A percentile compares a stretch with the other conserved stretches of the same genome.
Conservation (phyloP, 1,284 basidiomycete species). For the Anthracocystis panici-leucophaei region DNA sequence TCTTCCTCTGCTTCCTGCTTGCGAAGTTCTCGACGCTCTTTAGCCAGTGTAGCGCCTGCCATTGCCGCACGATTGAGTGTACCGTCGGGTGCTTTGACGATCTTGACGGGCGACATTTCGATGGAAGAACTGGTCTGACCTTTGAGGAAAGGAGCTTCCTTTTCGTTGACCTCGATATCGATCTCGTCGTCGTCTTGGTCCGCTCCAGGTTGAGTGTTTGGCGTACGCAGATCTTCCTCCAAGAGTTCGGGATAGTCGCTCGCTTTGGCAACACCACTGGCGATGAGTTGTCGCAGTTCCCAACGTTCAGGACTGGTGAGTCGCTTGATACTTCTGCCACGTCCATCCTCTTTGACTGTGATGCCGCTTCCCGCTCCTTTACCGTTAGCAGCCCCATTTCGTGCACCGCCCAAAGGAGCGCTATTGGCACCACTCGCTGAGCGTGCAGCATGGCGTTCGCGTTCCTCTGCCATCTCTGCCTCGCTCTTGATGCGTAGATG, state of each 20-base stretch:
- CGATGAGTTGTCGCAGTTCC: slow-evolving; percentile 99
- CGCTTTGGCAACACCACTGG: slow-evolving; percentile 90
- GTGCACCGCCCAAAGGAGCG: slow-evolving; percentile 68
- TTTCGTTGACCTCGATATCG: slow-evolving; percentile 96
- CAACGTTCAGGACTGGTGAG: slow-evolving; percentile 96
- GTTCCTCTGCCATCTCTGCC: slow-evolving; percentile 75
- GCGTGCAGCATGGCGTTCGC: slow-evolving; percentile 42
- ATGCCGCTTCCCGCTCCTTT: slow-evolving; percentile 39
- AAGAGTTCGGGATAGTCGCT: slow-evolving; percentile 96
- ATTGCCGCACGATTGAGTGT: slow-evolving; percentile 90
- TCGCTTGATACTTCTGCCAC: slow-evolving; percentile 77
- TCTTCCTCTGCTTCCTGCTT: slow-evolving; percentile 94
- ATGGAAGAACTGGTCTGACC: slow-evolving; percentile 95
- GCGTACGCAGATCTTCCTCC: slow-evolving; percentile 73
- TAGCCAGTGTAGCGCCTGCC: slow-evolving; percentile 90
- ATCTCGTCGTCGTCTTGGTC: slow-evolving; percentile 75
- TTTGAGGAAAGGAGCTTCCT: slow-evolving; percentile 94
- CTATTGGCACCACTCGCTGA: slow-evolving; percentile 72
- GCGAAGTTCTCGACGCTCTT: slow-evolving; percentile 91
- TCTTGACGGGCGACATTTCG: slow-evolving; percentile 94
- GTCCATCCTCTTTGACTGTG: slow-evolving; percentile 53
- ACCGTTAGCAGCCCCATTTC: slow-evolving; percentile 8
- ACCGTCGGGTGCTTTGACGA: slow-evolving; percentile 77
- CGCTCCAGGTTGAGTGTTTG: slow-evolving; percentile 48
- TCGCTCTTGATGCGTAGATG: slow-evolving; percentile 92